These are phyloP conservation scores for Globisporangium okanoganense DNA, from an alignment of 352 stramenopile species.

Conservation along the genomic window DNA sequence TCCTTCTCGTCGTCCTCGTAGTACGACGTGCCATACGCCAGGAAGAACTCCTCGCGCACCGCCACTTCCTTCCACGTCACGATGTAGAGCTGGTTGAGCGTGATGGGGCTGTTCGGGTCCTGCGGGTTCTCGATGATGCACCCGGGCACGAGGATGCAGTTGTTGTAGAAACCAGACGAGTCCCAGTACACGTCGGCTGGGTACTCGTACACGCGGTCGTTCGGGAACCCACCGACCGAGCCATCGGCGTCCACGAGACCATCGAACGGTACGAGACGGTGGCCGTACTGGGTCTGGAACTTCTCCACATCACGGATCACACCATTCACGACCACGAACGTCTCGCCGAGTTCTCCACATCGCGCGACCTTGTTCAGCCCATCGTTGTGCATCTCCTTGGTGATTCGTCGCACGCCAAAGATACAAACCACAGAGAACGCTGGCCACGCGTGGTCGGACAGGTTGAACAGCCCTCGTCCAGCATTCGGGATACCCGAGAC, in stretches of 20 bases:
- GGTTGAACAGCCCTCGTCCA: slow-evolving; percentile 79
- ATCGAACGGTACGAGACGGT: slow-evolving; percentile 77
- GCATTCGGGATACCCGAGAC: slow-evolving; percentile 81
- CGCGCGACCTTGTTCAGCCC: slow-evolving; percentile 84
- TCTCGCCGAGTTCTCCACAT: slow-evolving; percentile 82
- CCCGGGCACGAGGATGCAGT: slow-evolving; percentile 85
- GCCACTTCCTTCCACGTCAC: slow-evolving; percentile 86
- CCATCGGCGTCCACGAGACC: slow-evolving; percentile 82
- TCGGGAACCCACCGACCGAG: slow-evolving; percentile 79
- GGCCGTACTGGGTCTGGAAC: slow-evolving; percentile 86
- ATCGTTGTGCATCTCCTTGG: slow-evolving; percentile 84
- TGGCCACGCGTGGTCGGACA: slow-evolving; percentile 73
- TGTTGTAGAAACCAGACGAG: slow-evolving; percentile 87
- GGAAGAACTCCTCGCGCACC: slow-evolving; percentile 84
- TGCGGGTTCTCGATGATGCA: slow-evolving; percentile 80
- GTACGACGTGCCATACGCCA: slow-evolving; percentile 87
- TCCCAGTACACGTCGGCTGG: slow-evolving; percentile 85
- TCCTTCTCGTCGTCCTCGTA: slow-evolving; percentile 84
- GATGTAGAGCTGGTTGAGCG: slow-evolving; percentile 85
- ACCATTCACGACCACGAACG: slow-evolving; percentile 86
- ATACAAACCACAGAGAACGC: slow-evolving; percentile 88
- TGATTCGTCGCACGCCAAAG: slow-evolving; percentile 83
- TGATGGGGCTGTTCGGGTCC: slow-evolving; percentile 71
- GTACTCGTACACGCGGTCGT: slow-evolving; percentile 88
- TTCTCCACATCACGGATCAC: slow-evolving; percentile 84